Evolutionary conservation across 83 land plant species (phyloP).

Genomic region (Diphasiastrum complanatum): DNA sequence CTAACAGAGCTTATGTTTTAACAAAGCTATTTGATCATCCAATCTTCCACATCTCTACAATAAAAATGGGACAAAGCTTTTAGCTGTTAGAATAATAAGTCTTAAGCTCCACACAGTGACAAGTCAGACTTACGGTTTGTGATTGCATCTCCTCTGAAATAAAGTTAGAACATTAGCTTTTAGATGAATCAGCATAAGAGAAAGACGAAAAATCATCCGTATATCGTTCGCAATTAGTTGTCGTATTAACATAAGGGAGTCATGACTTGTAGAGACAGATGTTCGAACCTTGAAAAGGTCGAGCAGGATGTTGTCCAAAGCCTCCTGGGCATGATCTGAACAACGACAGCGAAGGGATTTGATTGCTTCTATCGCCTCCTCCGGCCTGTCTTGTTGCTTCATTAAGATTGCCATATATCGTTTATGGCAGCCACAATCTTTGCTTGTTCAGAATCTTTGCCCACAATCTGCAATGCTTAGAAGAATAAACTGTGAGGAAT

Average conservation of each 20-base stretch:
- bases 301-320: conserved; percentile 84
- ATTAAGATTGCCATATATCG: conserved; percentile 98
- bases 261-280: no score
- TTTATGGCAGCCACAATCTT: conserved; percentile 99
- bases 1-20: conserved; percentile 87
- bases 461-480: conserved; percentile 60
- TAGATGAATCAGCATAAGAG: no score
- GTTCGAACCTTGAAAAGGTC: conserved; percentile 99
- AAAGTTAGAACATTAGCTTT: no score
- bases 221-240: neutral
- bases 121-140: no score
- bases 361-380: conserved; percentile 97
- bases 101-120: no score
- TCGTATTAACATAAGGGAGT: neutral
- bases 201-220: no score
- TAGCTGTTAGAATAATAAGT: no score
- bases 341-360: conserved; percentile 79
- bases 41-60: conserved; percentile 85
- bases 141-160: no score
- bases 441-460: conserved; percentile 88
- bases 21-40: conserved; percentile 82
- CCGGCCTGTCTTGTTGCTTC: conserved; percentile 95
- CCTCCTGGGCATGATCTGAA: conserved; percentile 93
- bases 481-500: neutral
- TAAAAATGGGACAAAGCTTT: neutral